phyloP scores from a whole-genome alignment of 495 filamentous ascomycete species.

The Daldinia decipiens region DNA sequence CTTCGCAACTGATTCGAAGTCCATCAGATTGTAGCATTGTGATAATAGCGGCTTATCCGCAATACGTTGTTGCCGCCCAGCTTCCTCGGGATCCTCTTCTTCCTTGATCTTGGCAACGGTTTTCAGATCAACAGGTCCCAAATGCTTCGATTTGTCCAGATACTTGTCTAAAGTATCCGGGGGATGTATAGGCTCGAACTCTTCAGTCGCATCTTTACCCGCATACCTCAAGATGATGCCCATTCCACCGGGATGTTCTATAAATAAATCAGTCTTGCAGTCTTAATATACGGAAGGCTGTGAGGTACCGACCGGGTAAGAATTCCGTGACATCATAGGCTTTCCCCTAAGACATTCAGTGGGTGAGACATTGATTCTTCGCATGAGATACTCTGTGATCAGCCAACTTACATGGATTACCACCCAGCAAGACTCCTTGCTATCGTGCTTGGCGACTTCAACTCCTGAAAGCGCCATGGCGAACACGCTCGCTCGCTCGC shows the following conservation, averaged over 20 bases:
- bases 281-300: not conserved
- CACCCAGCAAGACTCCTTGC: slow-evolving; percentile 78
- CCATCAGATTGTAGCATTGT: slow-evolving; percentile 93
- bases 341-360: slow-evolving; percentile 50
- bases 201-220: slow-evolving; percentile 85
- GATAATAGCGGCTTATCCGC: slow-evolving; percentile 80
- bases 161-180: slow-evolving; percentile 82
- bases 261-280: slow-evolving; percentile 34
- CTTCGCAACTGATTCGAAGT: slow-evolving; percentile 92
- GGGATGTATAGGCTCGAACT: slow-evolving; percentile 84
- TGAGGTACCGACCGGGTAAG: slow-evolving; percentile 57
- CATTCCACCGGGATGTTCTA: slow-evolving; percentile 80
- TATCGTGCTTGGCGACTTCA: slow-evolving; percentile 75
- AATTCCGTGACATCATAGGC: slow-evolving; percentile 88
- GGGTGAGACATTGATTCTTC: not conserved
- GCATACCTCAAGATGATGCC: slow-evolving; percentile 86
- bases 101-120: slow-evolving; percentile 81
- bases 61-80: slow-evolving; percentile 77
- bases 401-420: slow-evolving; percentile 68
- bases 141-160: slow-evolving; percentile 84
- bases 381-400: not conserved
- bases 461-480: slow-evolving; percentile 63
- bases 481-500: slow-evolving; percentile 1
- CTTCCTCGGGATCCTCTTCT: slow-evolving; percentile 78
- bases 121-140: slow-evolving; percentile 90